phyloP scores from a whole-genome alignment of 169 alveolate genomes.

The Hepatocystis sp. region DNA sequence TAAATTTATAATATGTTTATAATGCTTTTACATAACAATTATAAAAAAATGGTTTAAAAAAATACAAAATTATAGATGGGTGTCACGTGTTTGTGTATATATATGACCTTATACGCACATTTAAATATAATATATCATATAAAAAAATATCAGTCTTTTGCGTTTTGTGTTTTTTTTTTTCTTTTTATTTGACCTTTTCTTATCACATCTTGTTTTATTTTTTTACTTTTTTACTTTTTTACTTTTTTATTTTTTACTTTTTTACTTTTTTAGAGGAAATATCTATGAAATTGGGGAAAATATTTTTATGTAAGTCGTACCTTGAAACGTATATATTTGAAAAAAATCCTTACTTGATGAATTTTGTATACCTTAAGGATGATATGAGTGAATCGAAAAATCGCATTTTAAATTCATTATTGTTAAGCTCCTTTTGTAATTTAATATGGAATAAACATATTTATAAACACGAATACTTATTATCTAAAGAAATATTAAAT shows the following conservation, averaged over 20 bases:
- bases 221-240: too few relatives aligned
- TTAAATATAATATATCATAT: too few relatives aligned
- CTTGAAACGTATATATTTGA: slow-evolving; percentile 75
- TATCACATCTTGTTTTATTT: background rate
- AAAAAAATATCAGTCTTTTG: background rate
- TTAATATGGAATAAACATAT: slow-evolving; percentile 68
- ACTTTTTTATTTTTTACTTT: background rate
- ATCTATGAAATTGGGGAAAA: slow-evolving; percentile 73
- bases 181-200: background rate
- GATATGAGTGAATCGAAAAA: slow-evolving; percentile 72
- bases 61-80: background rate
- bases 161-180: too few relatives aligned
- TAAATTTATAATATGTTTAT: too few relatives aligned
- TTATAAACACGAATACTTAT: slow-evolving; percentile 73
- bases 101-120: too few relatives aligned
- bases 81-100: background rate
- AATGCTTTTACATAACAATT: too few relatives aligned
- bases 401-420: slow-evolving; percentile 46
- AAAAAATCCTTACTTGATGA: slow-evolving; percentile 59
- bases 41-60: too few relatives aligned
- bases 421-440: slow-evolving; percentile 66
- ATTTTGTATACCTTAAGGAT: slow-evolving; percentile 55
- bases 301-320: slow-evolving; percentile 59
- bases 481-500: slow-evolving; percentile 66
- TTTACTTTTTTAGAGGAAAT: slow-evolving; percentile 46